Base-by-base conservation (phyloP, 768 basidiomycete species). In the Russula emetica region DNA sequence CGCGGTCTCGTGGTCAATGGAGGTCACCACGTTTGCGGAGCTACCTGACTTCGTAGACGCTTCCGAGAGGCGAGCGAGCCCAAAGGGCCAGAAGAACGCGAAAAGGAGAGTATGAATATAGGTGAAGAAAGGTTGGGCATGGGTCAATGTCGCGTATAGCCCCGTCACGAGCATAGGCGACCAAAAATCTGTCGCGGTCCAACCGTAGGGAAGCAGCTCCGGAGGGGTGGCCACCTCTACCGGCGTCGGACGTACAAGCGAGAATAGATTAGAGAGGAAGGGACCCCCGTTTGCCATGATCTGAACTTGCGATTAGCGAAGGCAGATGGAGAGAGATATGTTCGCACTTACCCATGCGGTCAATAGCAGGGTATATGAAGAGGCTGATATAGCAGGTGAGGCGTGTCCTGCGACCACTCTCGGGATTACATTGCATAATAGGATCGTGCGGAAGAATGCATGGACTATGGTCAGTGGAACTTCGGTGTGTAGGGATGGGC, bases 161-260 rank as follows among this genome's bases (percentile, higher is more conserved):
- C 79, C 88, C 13, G 92, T 92, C 69, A 86, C 76, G 68, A 86
- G 75, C 8, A 92, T 86, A 10, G 94, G 92, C 73, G 84, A 84
- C 93, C 94, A 96, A 34, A 94, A 73, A 71, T 96, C 94, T 0
- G 84, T 82, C 26, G 85, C 84, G 49, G 85, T 88, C 94, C 94
- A 96, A 14, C 94, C 94, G 62, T 87, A 88, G 0, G 90, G 82
- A 58, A 79, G 79, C 9, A 97, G 80, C 72, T 95, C 94, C 0
- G 86, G 79, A 1, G 94, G 94, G 0, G 92, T 93, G 38, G 85
- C 78, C 24, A 94, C 73, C 6, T 81, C 70, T 63, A 92, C 78
- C 0, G 87, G 77, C 6, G 85, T 85, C 0, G 92, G 90, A 64
- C 86, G 83, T 47, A 92, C 79, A 75, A 92, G 84, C 42, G 86